Evolutionary conservation across 2,329 filamentous ascomycete genomes (phyloP), one percentile per base, ranked within the genome.

Genomic region (Fusarium chlamydosporum): DNA sequence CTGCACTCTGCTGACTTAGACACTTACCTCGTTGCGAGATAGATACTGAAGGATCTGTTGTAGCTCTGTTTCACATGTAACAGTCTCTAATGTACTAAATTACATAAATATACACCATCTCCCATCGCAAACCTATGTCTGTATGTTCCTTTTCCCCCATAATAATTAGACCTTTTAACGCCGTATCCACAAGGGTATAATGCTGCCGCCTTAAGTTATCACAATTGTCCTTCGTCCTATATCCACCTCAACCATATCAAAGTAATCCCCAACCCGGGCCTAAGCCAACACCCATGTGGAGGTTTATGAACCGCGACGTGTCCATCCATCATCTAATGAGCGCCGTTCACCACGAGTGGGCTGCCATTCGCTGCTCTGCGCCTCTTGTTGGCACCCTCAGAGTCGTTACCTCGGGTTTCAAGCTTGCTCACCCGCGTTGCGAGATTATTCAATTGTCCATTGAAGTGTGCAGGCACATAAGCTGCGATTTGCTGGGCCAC

Each of bases 401-500:
- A 35, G 38, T 64, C 52, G 18, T 50, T 45, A 15, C 43, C 43
- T 38, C 53, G 48, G 13, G 20, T 41, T 53, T 78, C 76, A 35
- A 78, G 42, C 6, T 43, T 29, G 4, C 64, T 62, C 6, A 78
- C 18, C 16, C 73, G 67, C 15, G 57, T 23, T 9, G 23, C 46
- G 26, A 77, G 57, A 18, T n/a, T 31, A 12, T 52, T 56, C 4
- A 79, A 15, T 37, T 75, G 72, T 11, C 52, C 43, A 2, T 38
- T 23, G 12, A 70, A 26, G 8, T 74, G 64, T 1, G 50, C 59
- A 4, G 77, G 75, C 7, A 77, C 27, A 27, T 72, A 73, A 5
- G 55, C 61, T 40, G 77, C 75, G 29, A 84, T 74, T 13, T 81
- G 74, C 1, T 74, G 73, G 6, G 82, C 67, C 10, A 86, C 82